Evolutionary conservation across 768 basidiomycete genomes (phyloP), one percentile per base, ranked within the genome.

Genomic region (Sarcodon sp.): DNA sequence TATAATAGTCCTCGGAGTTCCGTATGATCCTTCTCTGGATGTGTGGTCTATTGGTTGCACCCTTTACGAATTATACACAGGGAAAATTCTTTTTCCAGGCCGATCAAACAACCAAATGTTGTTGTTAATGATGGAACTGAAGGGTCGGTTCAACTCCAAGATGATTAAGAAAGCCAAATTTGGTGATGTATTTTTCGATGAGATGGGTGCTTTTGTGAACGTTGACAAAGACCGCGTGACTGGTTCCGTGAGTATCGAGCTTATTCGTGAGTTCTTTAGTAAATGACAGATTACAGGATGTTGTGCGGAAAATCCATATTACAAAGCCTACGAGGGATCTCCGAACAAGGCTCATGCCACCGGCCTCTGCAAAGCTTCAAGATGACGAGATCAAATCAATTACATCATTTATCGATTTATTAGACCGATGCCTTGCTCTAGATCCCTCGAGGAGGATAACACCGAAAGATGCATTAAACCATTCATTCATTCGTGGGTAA

Each of bases 21-120:
- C 94, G 0, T 98, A 97, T 57, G 96, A 98, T 66, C 80, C 86
- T 6, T 76, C 92, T 0, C 74, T 99, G 27, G 94, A 98, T 59
- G 76, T 96, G 32, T 98, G 96, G 96, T 94, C 92, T 7, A 82
- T 94, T 50, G 96, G 92, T 2, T 98, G 94, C 65, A 98, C 96
- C 6, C 70, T 99, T n/a, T 94, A 89, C 59, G 90, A 93, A 59
- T 69, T 93, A 12, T 94, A 91, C 66, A 92, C 91, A 1, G 91
- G 90, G 62, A 97, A 96, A 69, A 98, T 98, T 48, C 79, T 99
- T 36, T 90, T 98, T 64, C 96, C 96, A 0, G 94, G 94, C 10
- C 80, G 90, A 35, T 88, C 88, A 13, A 98, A 99, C 65, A 96
- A 96, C 59, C 93, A 98, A 59, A 98, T 98, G 94, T 70, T 98